phyloP scores from a whole-genome alignment of 2,329 filamentous ascomycete genomes.

The Pseudogymnoascus sp. region DNA sequence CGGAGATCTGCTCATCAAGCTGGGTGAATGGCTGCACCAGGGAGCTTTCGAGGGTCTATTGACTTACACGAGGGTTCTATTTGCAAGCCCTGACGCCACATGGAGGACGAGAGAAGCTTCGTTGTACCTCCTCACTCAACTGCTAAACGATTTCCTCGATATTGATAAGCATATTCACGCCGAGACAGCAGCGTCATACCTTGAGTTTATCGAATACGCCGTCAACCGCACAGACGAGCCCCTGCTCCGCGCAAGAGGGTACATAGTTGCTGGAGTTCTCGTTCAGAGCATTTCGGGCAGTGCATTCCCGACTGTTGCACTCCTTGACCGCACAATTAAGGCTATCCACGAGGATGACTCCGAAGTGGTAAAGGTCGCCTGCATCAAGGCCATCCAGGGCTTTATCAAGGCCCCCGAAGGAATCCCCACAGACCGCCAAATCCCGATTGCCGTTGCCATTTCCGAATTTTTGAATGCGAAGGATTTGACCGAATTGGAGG shows the following conservation, averaged over 20 bases:
- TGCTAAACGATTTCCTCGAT: constrained; percentile 77
- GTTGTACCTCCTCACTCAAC: constrained; percentile 76
- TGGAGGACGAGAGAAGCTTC: constrained; percentile 69
- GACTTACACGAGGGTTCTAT: constrained; percentile 65
- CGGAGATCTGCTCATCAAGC: constrained; percentile 84
- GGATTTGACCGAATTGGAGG: constrained; percentile 73
- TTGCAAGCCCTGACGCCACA: constrained; percentile 43
- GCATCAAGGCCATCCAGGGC: constrained; percentile 75
- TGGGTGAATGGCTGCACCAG: constrained; percentile 79
- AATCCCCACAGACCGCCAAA: constrained; percentile 49
- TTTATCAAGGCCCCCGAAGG: constrained; percentile 45
- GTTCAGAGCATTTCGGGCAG: constrained; percentile 57
- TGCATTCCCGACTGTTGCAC: constrained; percentile 46
- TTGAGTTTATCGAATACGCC: constrained; percentile 71
- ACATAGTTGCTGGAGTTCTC: constrained; percentile 74
- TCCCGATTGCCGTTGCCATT: constrained; percentile 50
- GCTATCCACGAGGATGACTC: constrained; percentile 68
- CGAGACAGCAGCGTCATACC: constrained; percentile 63
- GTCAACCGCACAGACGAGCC: constrained; percentile 61
- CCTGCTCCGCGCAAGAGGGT: constrained; percentile 78
- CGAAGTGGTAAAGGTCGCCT: constrained; percentile 86
- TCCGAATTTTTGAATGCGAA: constrained; percentile 69
- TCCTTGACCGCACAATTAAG: constrained; percentile 66
- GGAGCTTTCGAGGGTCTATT: constrained; percentile 72
- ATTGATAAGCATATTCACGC: constrained; percentile 61